Evolutionary conservation across 306 rosid species (phyloP).

Genomic region (Amphicarpaea edgeworthii): DNA sequence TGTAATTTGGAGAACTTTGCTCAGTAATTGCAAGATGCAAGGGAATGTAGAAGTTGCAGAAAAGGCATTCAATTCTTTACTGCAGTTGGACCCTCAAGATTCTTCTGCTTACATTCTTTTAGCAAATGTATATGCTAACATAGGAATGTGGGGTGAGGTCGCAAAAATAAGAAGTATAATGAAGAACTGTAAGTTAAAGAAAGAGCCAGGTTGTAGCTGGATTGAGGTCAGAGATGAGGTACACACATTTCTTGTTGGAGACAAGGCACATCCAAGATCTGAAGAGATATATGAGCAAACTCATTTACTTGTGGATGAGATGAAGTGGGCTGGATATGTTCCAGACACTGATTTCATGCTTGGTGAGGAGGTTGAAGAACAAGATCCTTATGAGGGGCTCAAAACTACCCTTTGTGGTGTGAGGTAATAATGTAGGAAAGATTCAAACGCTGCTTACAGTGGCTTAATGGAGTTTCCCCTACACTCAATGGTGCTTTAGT

Average conservation of each 20-base stretch:
- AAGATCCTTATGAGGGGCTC: constrained; percentile 44
- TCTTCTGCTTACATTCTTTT: constrained; percentile 77
- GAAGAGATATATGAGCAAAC: constrained; percentile 67
- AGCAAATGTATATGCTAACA: constrained; percentile 75
- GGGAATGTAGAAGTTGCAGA: constrained; percentile 85
- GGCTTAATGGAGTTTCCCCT: constrained; percentile 10
- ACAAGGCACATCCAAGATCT: constrained; percentile 86
- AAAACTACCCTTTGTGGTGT: constrained; percentile 18
- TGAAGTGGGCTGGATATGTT: constrained; percentile 66
- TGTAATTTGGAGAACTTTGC: constrained; percentile 85
- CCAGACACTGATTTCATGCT: constrained; percentile 53
- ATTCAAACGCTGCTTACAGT: constrained; percentile 4
- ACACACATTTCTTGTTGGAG: constrained; percentile 79
- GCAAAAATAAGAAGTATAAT: constrained; percentile 72
- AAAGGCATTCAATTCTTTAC: constrained; percentile 61
- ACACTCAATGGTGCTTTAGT: background rate
- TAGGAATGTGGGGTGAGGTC: constrained; percentile 82
- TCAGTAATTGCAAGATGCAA: constrained; percentile 75
- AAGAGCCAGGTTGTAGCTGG: constrained; percentile 98
- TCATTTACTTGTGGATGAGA: constrained; percentile 68
- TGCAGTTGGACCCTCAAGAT: constrained; percentile 79
- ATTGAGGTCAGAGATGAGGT: constrained; percentile 85
- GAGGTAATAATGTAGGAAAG: constrained; percentile 30
- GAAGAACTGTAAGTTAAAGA: constrained; percentile 68
- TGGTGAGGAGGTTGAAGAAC: constrained; percentile 57